Percentiles rank a stretch among this genome's conserved stretches.
These are phyloP conservation scores for Glycyrrhiza uralensis DNA, from an alignment of 306 rosid species.

Conservation along the genomic window DNA sequence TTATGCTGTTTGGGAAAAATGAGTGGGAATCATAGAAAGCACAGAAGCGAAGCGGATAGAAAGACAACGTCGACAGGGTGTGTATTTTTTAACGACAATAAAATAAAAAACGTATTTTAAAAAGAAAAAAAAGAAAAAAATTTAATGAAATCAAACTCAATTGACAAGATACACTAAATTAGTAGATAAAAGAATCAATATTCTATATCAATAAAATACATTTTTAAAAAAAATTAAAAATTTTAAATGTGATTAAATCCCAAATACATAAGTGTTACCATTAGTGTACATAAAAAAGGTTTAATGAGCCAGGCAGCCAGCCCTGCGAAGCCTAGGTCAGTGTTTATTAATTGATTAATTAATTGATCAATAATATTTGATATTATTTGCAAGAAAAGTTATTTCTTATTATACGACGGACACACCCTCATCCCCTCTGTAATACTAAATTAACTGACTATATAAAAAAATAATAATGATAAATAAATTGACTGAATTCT, in stretches of 20 bases:
- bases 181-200: too few relatives aligned
- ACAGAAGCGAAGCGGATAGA: constrained; percentile 32
- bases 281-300: too few relatives aligned
- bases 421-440: constrained; percentile 23
- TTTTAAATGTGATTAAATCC: too few relatives aligned
- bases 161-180: too few relatives aligned
- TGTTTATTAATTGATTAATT: neutral
- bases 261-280: too few relatives aligned
- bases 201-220: too few relatives aligned
- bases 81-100: constrained; percentile 13
- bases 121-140: neutral
- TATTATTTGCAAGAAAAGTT: neutral
- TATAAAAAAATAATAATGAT: too few relatives aligned
- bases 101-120: neutral
- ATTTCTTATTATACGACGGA: constrained; percentile 17
- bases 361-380: neutral
- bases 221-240: too few relatives aligned
- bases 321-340: constrained; percentile 27
- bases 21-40: constrained; percentile 57
- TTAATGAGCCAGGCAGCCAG: constrained; percentile 54
- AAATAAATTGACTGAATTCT: neutral
- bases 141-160: too few relatives aligned
- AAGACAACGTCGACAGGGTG: constrained; percentile 7
- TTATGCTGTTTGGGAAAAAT: constrained; percentile 48
- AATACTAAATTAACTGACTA: too few relatives aligned